Percentiles rank a stretch among this genome's conserved stretches.
phyloP scores from a whole-genome alignment of 1,139 yeast species.

The Schwanniomyces etchellsii region DNA sequence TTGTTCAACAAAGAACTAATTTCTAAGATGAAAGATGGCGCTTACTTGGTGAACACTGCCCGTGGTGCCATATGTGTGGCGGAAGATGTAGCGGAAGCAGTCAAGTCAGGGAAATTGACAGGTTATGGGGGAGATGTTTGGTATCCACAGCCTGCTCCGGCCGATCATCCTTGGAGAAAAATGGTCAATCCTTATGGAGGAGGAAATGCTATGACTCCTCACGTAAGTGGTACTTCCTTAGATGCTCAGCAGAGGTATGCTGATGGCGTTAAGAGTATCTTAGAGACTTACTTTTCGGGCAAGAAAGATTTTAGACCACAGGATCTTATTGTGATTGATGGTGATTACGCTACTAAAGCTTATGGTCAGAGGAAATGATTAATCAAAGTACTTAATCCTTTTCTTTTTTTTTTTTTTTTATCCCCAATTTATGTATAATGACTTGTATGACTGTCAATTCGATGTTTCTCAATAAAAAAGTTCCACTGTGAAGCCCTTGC shows the following conservation, averaged over 20 bases:
- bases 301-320: conserved; percentile 65
- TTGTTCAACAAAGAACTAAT: conserved; percentile 62
- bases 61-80: conserved; percentile 76
- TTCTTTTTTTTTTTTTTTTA: too few relatives aligned
- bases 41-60: conserved; percentile 78
- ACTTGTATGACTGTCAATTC: too few relatives aligned
- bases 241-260: conserved; percentile 79
- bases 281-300: conserved; percentile 57
- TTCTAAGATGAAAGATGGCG: conserved; percentile 70
- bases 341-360: conserved; percentile 69
- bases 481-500: too few relatives aligned
- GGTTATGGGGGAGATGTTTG: conserved; percentile 88
- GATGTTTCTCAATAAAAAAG: too few relatives aligned
- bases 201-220: conserved; percentile 86
- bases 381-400: too few relatives aligned
- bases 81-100: conserved; percentile 72
- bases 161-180: conserved; percentile 70
- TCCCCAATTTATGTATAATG: too few relatives aligned
- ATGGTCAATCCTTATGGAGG: conserved; percentile 62
- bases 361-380: conserved; percentile 51
- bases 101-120: conserved; percentile 59
- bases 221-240: conserved; percentile 71
- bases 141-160: conserved; percentile 77
- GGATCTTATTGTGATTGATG: conserved; percentile 67
- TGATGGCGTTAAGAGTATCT: conserved; percentile 59